Percentiles rank a stretch among this genome's conserved stretches.
Conservation (phyloP, 768 basidiomycete genomes). For the Termitomyces sp. region DNA sequence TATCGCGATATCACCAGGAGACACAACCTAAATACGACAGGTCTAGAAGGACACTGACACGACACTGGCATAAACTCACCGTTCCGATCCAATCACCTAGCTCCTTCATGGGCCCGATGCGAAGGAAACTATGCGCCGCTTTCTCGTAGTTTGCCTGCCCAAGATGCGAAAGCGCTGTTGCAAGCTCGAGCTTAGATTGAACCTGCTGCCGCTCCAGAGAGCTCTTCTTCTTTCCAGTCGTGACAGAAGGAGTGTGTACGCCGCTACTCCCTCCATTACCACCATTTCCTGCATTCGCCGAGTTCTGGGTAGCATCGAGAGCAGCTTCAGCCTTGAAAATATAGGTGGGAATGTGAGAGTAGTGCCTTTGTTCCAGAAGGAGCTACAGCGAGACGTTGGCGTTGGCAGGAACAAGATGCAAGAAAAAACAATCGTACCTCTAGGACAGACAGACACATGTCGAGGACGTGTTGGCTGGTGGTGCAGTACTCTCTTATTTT, state of each 20-base stretch:
- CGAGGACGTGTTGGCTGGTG: conserved; percentile 86
- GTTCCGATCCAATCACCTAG: conserved; percentile 77
- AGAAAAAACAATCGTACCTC: conserved; percentile 41
- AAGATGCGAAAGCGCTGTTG: conserved; percentile 70
- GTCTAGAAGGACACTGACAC: not conserved
- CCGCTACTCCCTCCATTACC: conserved; percentile 10
- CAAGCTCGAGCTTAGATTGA: conserved; percentile 77
- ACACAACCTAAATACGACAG: conserved; percentile 48
- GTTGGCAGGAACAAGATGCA: not conserved
- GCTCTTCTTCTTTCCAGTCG: conserved; percentile 38
- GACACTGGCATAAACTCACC: conserved; percentile 26
- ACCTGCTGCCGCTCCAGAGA: conserved; percentile 61
- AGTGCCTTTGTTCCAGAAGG: conserved; percentile 81
- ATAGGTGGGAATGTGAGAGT: conserved; percentile 84
- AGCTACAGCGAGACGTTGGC: conserved; percentile 39
- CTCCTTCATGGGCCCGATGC: conserved; percentile 56
- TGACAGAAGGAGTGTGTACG: conserved; percentile 13
- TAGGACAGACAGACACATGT: conserved; percentile 81
- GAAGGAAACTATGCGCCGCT: conserved; percentile 70
- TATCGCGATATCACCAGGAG: conserved; percentile 80
- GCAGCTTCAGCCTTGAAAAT: conserved; percentile 95
- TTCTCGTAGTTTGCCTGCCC: conserved; percentile 71
- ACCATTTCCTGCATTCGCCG: conserved; percentile 19
- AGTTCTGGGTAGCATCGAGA: conserved; percentile 53
- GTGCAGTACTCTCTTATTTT: conserved; percentile 92